phyloP scores from a whole-genome alignment of 331 rosid species.

The Pyrus hybrid region DNA sequence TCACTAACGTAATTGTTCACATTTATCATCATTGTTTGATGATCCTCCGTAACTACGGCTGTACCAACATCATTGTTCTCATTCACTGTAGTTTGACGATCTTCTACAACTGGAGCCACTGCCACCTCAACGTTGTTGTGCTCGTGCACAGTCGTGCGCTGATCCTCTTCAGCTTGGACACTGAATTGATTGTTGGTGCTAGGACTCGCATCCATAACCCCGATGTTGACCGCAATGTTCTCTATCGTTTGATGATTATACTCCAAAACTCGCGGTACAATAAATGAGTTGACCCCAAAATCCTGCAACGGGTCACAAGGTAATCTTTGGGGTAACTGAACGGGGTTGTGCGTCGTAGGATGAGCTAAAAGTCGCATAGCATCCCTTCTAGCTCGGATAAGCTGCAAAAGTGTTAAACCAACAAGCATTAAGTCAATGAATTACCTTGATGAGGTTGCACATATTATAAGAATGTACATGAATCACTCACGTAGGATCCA shows the following conservation, averaged over 20 bases:
- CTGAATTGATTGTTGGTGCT: background rate
- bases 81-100: background rate
- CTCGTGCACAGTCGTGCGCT: too few species aligned
- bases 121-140: background rate
- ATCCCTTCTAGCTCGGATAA: constrained; percentile 5
- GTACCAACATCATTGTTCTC: background rate
- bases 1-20: background rate
- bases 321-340: background rate
- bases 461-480: background rate
- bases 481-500: constrained; percentile 16
- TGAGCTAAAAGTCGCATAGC: background rate
- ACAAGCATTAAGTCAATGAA: background rate
- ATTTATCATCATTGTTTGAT: background rate
- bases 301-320: background rate
- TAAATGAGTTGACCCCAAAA: background rate
- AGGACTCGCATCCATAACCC: background rate
- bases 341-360: background rate
- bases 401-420: background rate
- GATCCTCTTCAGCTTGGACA: background rate
- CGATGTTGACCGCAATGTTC: background rate
- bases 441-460: background rate
- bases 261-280: background rate
- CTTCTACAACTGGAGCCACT: background rate
- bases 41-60: background rate
- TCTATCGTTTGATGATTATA: background rate